Base-by-base conservation (phyloP, 306 rosid genomes). In the Inga oerstediana region DNA sequence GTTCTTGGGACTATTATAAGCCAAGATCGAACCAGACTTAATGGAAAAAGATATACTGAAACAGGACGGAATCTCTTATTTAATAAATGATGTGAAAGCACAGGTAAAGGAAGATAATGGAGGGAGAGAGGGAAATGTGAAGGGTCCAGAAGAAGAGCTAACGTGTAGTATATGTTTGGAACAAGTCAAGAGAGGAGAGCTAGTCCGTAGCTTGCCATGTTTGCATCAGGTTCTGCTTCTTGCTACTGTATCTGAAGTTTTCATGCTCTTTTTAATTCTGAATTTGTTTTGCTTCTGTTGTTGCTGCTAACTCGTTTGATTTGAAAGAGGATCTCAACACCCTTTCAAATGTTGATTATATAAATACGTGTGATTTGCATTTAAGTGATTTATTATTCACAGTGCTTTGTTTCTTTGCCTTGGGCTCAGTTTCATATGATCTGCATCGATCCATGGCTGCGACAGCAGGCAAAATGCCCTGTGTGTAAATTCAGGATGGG, bases 391-490 rank as follows among this genome's bases (percentile, higher is more conserved):
- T 19, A 20, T 52, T 52, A 78, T 39, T 71, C 16, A 48, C 20
- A 11, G 68, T n/a, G 34, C n/a, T 77, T 16, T n/a, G 16, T 35
- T 14, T 15, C 49, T 49, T 73, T 78, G 9, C 17, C 54, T 62
- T 64, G 24, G 24, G 44, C 52, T 56, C 89, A 90, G 97, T 90
- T 90, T 84, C 97, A 90, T 84, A 86, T 86, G n/a, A 92, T 72
- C 77, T 92, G 97, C 91, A 90, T 92, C 15, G 93, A 89, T 79
- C 92, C 90, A 19, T 92, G 97, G 97, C 92, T 92, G 5, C 89
- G 89, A 30, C 93, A 88, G 78, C 89, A 86, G 81, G 93, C 89
- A 78, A 90, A 90, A 58, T 92, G 97, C 86, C 94, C 97, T 0
- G 88, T 92, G 41, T 92, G 97, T 84, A 92, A 90, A 85, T 90